phyloP scores from a whole-genome alignment of 306 rosid genomes.

The Acacia crassicarpa region DNA sequence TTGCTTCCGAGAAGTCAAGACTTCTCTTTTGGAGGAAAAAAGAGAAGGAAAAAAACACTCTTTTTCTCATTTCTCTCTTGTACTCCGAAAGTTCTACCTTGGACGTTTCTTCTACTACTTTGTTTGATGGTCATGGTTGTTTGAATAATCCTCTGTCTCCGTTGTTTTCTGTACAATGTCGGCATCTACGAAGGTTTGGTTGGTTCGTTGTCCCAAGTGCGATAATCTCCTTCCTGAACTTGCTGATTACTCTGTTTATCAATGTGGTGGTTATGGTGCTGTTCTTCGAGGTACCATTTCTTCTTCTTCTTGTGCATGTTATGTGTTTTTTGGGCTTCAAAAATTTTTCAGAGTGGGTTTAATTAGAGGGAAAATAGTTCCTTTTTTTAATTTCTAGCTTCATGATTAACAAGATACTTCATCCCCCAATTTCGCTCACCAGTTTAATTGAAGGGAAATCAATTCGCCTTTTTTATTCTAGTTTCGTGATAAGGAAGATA shows the following conservation, averaged over 20 bases:
- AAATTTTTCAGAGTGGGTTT: too few relatives aligned
- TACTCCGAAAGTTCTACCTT: constrained; percentile 14
- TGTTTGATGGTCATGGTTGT: constrained; percentile 24
- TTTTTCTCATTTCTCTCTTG: not conserved
- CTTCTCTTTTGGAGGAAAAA: constrained; percentile 29
- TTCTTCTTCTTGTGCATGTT: not conserved
- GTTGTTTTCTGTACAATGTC: constrained; percentile 46
- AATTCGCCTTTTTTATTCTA: too few relatives aligned
- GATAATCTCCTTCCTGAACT: constrained; percentile 93
- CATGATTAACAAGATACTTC: too few relatives aligned
- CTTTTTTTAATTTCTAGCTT: too few relatives aligned
- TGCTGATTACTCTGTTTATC: constrained; percentile 79
- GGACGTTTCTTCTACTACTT: constrained; percentile 7
- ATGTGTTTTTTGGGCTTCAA: not conserved
- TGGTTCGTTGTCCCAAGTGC: constrained; percentile 94
- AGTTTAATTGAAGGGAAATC: too few relatives aligned
- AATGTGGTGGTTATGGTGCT: constrained; percentile 93
- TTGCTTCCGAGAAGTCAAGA: constrained; percentile 29
- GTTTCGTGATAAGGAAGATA: not conserved
- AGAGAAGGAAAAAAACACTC: not conserved
- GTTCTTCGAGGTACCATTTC: constrained; percentile 74
- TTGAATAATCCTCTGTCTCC: constrained; percentile 22
- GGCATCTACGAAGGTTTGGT: constrained; percentile 59
- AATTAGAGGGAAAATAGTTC: too few relatives aligned
- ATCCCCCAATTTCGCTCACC: too few relatives aligned